Percentiles rank a stretch among this genome's conserved stretches.
These are phyloP conservation scores for Sicyos baderoa DNA, from an alignment of 306 rosid species.

Conservation along the genomic window DNA sequence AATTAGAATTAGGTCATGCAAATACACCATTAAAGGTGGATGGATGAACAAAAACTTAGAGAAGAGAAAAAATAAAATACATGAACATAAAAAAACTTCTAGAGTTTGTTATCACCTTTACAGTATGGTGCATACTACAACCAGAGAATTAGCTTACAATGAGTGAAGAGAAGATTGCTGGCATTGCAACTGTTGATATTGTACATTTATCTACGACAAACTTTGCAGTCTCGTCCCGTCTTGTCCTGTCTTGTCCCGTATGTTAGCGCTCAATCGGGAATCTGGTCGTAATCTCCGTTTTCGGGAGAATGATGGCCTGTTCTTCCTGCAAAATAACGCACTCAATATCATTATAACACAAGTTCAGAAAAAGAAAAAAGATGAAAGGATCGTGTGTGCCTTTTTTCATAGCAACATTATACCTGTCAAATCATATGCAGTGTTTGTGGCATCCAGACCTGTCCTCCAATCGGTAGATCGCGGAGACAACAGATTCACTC, in stretches of 20 bases:
- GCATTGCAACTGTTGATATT: slow-evolving; percentile 33
- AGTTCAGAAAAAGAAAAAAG: not conserved
- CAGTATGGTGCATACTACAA: slow-evolving; percentile 49
- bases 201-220: slow-evolving; percentile 52
- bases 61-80: not conserved
- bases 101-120: slow-evolving; percentile 30
- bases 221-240: not conserved
- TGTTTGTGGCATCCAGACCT: slow-evolving; percentile 47
- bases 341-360: not conserved
- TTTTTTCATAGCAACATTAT: slow-evolving; percentile 11
- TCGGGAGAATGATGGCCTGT: slow-evolving; percentile 68
- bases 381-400: slow-evolving; percentile 2
- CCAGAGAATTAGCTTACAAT: slow-evolving; percentile 36
- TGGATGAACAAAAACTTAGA: not conserved
- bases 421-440: slow-evolving; percentile 66
- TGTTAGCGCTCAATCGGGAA: slow-evolving; percentile 39
- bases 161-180: slow-evolving; percentile 29
- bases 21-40: slow-evolving; percentile 20
- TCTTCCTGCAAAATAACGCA: slow-evolving; percentile 26
- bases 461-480: slow-evolving; percentile 55
- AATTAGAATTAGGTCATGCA: slow-evolving; percentile 12
- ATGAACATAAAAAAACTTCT: slow-evolving; percentile 11
- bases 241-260: not conserved
- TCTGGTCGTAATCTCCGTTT: slow-evolving; percentile 77
- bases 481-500: not conserved